These are phyloP conservation scores for Fomitopsis betulina DNA, from an alignment of 1,284 basidiomycete species.

Conservation along the genomic window DNA sequence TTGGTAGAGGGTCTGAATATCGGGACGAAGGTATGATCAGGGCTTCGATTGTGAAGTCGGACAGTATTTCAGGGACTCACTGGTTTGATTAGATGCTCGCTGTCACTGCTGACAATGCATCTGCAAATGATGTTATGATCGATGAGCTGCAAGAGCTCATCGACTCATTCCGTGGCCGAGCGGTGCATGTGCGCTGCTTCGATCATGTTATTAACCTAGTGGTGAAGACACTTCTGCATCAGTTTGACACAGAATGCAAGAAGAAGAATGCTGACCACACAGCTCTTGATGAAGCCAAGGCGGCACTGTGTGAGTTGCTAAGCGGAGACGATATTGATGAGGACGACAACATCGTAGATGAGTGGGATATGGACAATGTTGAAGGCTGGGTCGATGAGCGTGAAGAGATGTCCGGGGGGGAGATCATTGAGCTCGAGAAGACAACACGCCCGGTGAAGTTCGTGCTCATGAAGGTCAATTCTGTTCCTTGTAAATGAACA, in stretches of 20 bases:
- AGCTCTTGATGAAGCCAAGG: neutral
- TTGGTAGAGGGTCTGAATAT: neutral
- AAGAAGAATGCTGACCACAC: neutral
- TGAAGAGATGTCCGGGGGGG: conserved; percentile 5
- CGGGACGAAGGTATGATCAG: neutral
- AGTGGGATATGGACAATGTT: conserved; percentile 8
- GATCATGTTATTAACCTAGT: neutral
- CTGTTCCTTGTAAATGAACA: neutral
- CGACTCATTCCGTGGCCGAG: neutral
- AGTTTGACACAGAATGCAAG: neutral
- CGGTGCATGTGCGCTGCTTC: neutral
- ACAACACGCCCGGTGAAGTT: conserved; percentile 11
- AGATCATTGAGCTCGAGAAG: conserved; percentile 3
- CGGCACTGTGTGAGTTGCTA: neutral
- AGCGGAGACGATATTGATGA: neutral
- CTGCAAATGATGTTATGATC: neutral
- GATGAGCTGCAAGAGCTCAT: neutral
- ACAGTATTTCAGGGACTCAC: neutral
- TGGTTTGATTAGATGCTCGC: neutral
- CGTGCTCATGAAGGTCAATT: conserved; percentile 16
- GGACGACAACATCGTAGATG: neutral
- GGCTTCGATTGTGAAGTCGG: neutral
- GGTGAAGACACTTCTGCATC: neutral
- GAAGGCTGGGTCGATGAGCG: conserved; percentile 12
- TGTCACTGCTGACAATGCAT: neutral